Base-by-base conservation (phyloP, 805 yeast genomes). In the Lipomyces sp. region DNA sequence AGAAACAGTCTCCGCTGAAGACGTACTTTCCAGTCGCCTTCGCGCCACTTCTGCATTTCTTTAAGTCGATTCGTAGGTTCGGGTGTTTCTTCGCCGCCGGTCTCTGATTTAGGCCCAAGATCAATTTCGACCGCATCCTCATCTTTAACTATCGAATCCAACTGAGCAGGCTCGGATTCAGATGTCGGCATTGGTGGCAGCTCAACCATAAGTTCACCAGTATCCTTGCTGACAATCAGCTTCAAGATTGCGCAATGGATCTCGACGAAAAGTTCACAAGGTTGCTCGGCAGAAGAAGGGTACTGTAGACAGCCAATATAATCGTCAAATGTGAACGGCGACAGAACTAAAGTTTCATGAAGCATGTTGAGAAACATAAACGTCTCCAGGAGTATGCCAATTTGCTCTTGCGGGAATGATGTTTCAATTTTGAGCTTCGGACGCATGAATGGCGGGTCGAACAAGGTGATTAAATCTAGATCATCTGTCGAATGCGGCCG, bases 281-380 rank as follows among this genome's bases (percentile, higher is more conserved):
- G 66, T 11, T 59, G 58, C 5, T 66, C 65, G 2, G 69, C 29
- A 37, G 62, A 48, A 4, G 60, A 15, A 4, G 60, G 10, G 35
- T 62, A 59, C 39, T 18, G 45, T 2, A 88, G 75, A 10, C 86
- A 87, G 63, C 85, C 84, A 6, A 88, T 74, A 73, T 85, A 90
- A 71, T 89, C 96, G 77, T 91, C 97, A 78, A 89, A 90, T 0
- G 94, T 87, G 72, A 90, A 87, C 0, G 89, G 84, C 72, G 88
- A 92, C n/a, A 92, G 77, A 4, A 83, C 74, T 39, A 91, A 78
- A 0, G 91, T 86, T 45, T 82, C 82, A 71, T 86, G 85, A 75
- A 87, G 91, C 60, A 90, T 82, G 75, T 90, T 90, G 35, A 90
- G 76, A 73, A 91, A 92, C 1, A 85, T 80, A 96, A 96, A 92